Evolutionary conservation across 2,329 filamentous ascomycete genomes (phyloP), one percentile per base, ranked within the genome.

Genomic region (Aspergillus versicolor): DNA sequence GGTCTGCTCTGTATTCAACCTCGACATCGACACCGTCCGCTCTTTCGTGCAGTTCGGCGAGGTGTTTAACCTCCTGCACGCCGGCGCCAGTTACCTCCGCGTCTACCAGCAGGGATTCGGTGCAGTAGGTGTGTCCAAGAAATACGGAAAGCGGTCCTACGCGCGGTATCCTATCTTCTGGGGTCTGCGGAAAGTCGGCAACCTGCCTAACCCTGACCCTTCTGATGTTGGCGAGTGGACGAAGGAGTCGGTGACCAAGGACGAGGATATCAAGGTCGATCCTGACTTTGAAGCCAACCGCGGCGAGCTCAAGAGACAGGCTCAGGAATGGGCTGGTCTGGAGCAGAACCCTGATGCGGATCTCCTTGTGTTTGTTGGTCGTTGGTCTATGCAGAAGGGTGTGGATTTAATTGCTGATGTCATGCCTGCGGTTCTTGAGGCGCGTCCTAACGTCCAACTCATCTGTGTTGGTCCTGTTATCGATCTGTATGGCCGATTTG

Each of bases 341-440:
- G 77, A 86, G 2, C 78, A 84, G 54, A 81, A 85, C 62, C 81
- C 84, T 2, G 77, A 84, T 41, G 85, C 86, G 2, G 84, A 88
- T 57, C 77, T 89, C 8, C 81, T 88, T 60, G 86, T 88, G 7
- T 89, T 89, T 63, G 86, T 88, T 43, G 86, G 86, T 56, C 82
- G 86, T 60, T 89, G 86, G 86, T 86, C 82, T 9, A 82, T 86
- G 78, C 86, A 89, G 65, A 89, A 89, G 69, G 86, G 86, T 52
- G 79, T 88, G 48, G 86, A 89, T 67, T 74, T 88, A 47, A 88
- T 88, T 63, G 86, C 86, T 19, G 86, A 88, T 65, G 84, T 88
- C 37, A 85, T 88, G 70, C 84, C 86, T 19, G 79, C 80, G 0
- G 27, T 30, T 30, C 27, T 30, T 77, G 88, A 30, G 76, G 88